Base-by-base conservation (phyloP, 768 basidiomycete species). In the Suillus ampliporus region DNA sequence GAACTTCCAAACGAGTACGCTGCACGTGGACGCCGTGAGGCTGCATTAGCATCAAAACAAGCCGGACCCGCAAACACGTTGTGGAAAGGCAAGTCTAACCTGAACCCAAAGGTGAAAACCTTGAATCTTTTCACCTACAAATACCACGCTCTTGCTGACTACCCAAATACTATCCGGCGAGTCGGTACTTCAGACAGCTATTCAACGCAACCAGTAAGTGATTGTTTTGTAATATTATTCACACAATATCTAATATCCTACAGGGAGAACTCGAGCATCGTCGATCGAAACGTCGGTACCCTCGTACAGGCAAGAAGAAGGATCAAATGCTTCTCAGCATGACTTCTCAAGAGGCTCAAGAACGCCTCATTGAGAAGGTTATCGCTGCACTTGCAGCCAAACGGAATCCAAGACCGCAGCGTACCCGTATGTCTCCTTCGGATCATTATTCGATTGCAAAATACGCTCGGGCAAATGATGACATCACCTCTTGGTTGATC, bases 181-280 rank as follows among this genome's bases (percentile, higher is more conserved):
- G 74, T 68, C 44, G 77, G 82, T 0, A 77, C 77, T 1, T 75
- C 75, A 3, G 78, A 82, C 34, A 68, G 63, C 0, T 82, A 77
- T 61, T 73, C 77, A 0, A 81, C 79, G 0, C 73, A 78, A 46
- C 46, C 58, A 1, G 80, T 81, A 56, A 13, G 69, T 50, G 3
- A 57, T 15, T 10, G 14, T 2, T 15, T 46, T 0, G 3, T 31
- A 0, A 23, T 47, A 13, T 23, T 23, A 8, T 57, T 13, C 3
- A n/a, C 44, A 3, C 8, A 5, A 26, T 13, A 19, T 13, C 26
- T 58, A 23, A 62, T 57, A 21, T 21, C 31, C 40, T 8, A 40
- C 34, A 81, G 80, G 76, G 79, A 10, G 80, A 82, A 64, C 69
- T 75, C 0, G 71, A 79, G 47, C 81, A 83, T 56, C 60, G 69